Evolutionary conservation across 2,329 filamentous ascomycete genomes (phyloP), one percentile per base, ranked within the genome.

Genomic region (Endoconidiophora polonica): DNA sequence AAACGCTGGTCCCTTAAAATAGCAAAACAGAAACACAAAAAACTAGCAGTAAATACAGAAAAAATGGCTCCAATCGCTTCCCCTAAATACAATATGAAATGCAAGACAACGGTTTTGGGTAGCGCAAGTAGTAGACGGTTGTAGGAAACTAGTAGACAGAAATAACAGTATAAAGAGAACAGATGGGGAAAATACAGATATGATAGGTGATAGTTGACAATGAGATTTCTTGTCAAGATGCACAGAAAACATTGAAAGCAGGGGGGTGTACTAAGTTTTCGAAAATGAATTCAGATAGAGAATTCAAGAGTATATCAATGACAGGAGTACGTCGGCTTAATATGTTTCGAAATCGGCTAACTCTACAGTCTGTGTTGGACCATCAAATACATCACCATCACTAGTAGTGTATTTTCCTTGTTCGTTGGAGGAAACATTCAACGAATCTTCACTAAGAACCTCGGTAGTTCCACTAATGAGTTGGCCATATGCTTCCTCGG

Each of bases 381-480:
- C 42, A 5, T 47, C 51, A 36, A 53, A 53, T 9, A 53, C 51
- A 33, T 53, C 51, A 14, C 48, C 47, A 38, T 53, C 51, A 7
- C 23, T 38, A 38, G 14, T 16, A 36, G 41, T 44, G 24, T 26
- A 33, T 24, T 50, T 50, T 12, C 39, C 44, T 23, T 50, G 47
- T 29, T 29, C 36, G 6, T 49, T 38, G 22, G 36, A n/a, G 12
- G 20, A 40, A 29, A 50, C 39, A 16, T 49, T 43, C 23, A 39
- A 12, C 12, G 12, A 36, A 20, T 46, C 51, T 9, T 42, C 38
- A 6, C 42, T 29, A 5, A 53, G 38, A 5, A 39, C 43, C 26
- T 38, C 47, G 2, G 46, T 45, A 38, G 43, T 44, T 5, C 36
- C 38, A 16, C 44, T 43, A 5, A 46, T 16, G 4, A 53, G 18